Percentiles rank a stretch among this genome's conserved stretches.
Conservation (phyloP, 768 basidiomycete genomes). For the Leccinum variicolor region DNA sequence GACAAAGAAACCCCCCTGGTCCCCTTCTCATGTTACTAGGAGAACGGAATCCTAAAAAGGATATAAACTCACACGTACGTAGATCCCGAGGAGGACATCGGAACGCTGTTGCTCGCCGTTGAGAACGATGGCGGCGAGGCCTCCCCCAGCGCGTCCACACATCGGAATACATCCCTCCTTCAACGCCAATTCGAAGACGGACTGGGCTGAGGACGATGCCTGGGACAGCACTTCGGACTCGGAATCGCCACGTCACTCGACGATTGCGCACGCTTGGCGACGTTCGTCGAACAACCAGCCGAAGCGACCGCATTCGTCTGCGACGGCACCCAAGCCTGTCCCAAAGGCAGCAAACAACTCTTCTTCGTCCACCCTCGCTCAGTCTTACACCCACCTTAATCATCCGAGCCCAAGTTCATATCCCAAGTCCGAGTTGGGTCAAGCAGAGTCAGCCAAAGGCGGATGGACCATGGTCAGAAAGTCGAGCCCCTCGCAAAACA, state of each 20-base stretch:
- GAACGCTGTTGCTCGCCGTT: slow-evolving; percentile 14
- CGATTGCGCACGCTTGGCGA: slow-evolving; percentile 45
- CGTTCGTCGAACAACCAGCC: slow-evolving; percentile 24
- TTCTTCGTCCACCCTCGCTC: slow-evolving; percentile 67
- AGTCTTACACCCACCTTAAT: slow-evolving; percentile 78
- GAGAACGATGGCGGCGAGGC: slow-evolving; percentile 47
- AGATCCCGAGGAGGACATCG: neutral
- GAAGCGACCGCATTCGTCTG: slow-evolving; percentile 28
- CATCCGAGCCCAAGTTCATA: slow-evolving; percentile 76
- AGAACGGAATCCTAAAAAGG: neutral
- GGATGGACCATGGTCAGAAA: slow-evolving; percentile 79
- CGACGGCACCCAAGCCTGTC: slow-evolving; percentile 53
- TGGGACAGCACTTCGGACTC: slow-evolving; percentile 85
- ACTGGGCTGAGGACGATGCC: slow-evolving; percentile 84
- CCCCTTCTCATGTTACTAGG: too few relatives aligned
- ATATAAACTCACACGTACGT: slow-evolving; percentile 5
- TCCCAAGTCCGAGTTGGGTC: slow-evolving; percentile 45
- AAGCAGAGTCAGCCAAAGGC: slow-evolving; percentile 43
- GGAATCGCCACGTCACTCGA: slow-evolving; percentile 60
- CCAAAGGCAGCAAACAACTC: slow-evolving; percentile 45
- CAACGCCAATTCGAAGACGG: slow-evolving; percentile 46
- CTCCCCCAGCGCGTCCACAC: slow-evolving; percentile 73
- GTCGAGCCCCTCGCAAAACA: slow-evolving; percentile 28
- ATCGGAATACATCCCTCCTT: slow-evolving; percentile 54
- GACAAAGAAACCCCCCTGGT: too few relatives aligned